These are phyloP conservation scores for Solanum megistacrolobum DNA, from an alignment of 257 asterid species.

Conservation along the genomic window DNA sequence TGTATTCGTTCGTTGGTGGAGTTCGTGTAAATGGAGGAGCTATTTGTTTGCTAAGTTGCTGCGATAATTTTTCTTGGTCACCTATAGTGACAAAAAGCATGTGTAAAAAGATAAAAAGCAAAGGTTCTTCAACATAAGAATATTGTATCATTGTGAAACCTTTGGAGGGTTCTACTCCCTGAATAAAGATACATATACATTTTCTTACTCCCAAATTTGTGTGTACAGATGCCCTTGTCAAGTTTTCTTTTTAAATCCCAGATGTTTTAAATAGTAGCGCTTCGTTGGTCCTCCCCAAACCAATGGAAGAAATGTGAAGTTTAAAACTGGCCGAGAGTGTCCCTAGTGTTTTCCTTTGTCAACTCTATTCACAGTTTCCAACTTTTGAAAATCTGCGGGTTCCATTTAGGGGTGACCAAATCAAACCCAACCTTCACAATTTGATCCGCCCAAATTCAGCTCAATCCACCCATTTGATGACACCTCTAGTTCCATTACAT, in stretches of 20 bases:
- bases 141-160: not conserved
- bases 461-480: not conserved
- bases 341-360: not conserved
- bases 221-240: no score
- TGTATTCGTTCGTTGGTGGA: not conserved
- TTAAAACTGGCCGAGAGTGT: no score
- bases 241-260: no score
- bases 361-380: not conserved
- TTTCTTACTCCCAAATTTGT: no score
- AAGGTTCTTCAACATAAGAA: not conserved
- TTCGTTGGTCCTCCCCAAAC: no score
- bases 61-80: not conserved
- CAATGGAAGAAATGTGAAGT: no score
- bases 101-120: not conserved
- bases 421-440: no score
- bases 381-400: no score
- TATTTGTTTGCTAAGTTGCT: not conserved
- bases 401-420: no score
- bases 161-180: not conserved
- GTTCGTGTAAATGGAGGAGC: not conserved
- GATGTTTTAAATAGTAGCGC: no score
- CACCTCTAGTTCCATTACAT: no score
- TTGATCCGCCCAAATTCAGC: not conserved
- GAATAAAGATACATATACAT: not conserved
- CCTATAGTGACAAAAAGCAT: not conserved